A percentile compares a stretch with the other conserved stretches of the same genome.
Conservation (phyloP, 2,329 filamentous ascomycete genomes). For the Exophiala oligosperma region DNA sequence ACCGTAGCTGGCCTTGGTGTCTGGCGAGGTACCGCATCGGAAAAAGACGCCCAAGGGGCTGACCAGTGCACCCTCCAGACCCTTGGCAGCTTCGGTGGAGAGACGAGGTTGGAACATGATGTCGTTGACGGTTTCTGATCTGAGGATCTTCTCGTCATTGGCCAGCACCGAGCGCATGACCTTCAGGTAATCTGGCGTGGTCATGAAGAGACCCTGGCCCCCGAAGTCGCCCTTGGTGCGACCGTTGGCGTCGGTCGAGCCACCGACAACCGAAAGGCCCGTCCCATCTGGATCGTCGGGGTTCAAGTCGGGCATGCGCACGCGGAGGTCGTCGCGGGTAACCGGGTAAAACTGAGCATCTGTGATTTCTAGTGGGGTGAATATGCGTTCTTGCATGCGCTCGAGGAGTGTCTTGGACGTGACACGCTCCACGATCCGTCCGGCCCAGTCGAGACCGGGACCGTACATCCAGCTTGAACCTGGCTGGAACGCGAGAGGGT, state of each 20-base stretch:
- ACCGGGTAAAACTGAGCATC: constrained; percentile 58
- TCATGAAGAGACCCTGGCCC: constrained; percentile 45
- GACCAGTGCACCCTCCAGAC: constrained; percentile 33
- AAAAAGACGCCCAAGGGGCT: constrained; percentile 39
- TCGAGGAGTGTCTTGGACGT: constrained; percentile 46
- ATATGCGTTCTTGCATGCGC: constrained; percentile 51
- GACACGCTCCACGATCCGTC: constrained; percentile 48
- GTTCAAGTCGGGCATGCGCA: constrained; percentile 40
- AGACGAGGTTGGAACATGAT: constrained; percentile 37
- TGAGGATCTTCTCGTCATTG: constrained; percentile 41
- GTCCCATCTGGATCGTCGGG: constrained; percentile 37
- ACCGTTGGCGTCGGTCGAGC: constrained; percentile 26
- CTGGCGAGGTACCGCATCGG: constrained; percentile 36
- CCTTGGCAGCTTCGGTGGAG: constrained; percentile 29
- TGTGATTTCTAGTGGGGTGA: constrained; percentile 47
- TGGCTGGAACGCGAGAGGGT: constrained; percentile 63
- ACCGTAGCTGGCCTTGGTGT: constrained; percentile 40
- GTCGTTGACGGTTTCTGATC: constrained; percentile 20
- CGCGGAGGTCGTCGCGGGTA: constrained; percentile 38
- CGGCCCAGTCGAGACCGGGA: constrained; percentile 56
- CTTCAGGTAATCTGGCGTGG: constrained; percentile 32
- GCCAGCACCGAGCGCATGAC: constrained; percentile 39
- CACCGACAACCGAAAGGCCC: constrained; percentile 38
- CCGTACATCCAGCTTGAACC: constrained; percentile 64
- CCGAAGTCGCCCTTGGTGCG: constrained; percentile 42